A percentile compares a stretch with the other conserved stretches of the same genome.
These are phyloP conservation scores for Daldinia bambusicola DNA, from an alignment of 495 filamentous ascomycete species.

Conservation along the genomic window DNA sequence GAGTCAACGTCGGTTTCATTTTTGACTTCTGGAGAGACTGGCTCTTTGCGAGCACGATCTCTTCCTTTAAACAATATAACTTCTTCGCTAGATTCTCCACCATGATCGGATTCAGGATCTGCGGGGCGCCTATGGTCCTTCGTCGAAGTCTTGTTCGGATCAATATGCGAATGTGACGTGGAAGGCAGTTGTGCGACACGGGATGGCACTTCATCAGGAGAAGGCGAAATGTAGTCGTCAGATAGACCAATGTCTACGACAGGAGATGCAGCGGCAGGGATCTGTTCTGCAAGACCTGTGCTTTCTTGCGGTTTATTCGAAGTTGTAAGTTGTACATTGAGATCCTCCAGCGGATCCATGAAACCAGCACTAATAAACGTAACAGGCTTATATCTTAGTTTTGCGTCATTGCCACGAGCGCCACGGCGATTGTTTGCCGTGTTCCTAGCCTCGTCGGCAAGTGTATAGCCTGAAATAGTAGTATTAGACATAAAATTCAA, in stretches of 20 bases:
- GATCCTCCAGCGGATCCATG: slow-evolving; percentile 60
- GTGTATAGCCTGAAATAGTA: slow-evolving; percentile 60
- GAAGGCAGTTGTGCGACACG: neutral
- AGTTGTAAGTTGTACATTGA: slow-evolving; percentile 29
- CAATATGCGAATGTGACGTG: neutral
- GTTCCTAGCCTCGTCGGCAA: slow-evolving; percentile 81
- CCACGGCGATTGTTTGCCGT: slow-evolving; percentile 69
- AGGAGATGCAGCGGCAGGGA: neutral
- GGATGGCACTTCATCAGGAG: neutral
- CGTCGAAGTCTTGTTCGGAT: neutral
- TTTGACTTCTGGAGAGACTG: slow-evolving; percentile 1
- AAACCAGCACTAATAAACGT: slow-evolving; percentile 78
- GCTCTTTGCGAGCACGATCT: slow-evolving; percentile 30
- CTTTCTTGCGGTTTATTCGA: slow-evolving; percentile 3
- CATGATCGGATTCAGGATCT: slow-evolving; percentile 48
- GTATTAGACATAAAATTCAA: slow-evolving; percentile 10
- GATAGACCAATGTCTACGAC: neutral
- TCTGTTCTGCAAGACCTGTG: neutral
- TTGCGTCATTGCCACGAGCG: slow-evolving; percentile 51
- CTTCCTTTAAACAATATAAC: slow-evolving; percentile 73
- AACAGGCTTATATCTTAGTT: slow-evolving; percentile 65
- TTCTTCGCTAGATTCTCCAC: slow-evolving; percentile 70
- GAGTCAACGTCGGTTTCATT: slow-evolving; percentile 23
- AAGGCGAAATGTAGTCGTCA: slow-evolving; percentile 6
- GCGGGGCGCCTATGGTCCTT: neutral